These are phyloP conservation scores for Sodiomyces alkalinus DNA, from an alignment of 2,329 filamentous ascomycete genomes.

Conservation along the genomic window DNA sequence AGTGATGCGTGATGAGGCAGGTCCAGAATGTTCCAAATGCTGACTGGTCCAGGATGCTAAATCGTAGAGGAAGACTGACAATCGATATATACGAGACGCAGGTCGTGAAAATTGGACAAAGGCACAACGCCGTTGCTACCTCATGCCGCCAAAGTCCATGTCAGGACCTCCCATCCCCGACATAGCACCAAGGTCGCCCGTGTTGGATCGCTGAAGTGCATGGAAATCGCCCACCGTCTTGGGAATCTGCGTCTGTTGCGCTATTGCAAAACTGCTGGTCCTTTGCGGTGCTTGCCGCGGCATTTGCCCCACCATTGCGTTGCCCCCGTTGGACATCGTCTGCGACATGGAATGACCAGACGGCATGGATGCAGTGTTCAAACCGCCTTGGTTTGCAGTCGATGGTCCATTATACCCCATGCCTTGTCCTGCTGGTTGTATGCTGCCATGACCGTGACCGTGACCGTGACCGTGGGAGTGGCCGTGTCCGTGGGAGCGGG, in stretches of 20 bases:
- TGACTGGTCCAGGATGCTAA: too few species aligned
- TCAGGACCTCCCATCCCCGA: conserved; percentile 5
- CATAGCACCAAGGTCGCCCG: conserved; percentile 7
- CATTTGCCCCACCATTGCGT: conserved; percentile 7
- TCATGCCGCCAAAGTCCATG: conserved; percentile 7
- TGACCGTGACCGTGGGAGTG: too few species aligned
- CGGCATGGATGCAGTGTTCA: conserved; percentile 10
- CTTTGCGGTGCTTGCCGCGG: conserved; percentile 20
- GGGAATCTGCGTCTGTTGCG: conserved; percentile 20
- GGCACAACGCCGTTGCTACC: too few species aligned
- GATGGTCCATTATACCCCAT: conserved; percentile 7
- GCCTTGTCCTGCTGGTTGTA: too few species aligned
- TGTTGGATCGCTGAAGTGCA: conserved; percentile 27
- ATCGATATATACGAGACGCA: too few species aligned
- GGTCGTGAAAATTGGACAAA: too few species aligned
- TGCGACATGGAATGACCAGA: conserved; percentile 14
- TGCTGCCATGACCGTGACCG: too few species aligned
- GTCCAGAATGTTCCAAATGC: too few species aligned
- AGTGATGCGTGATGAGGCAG: too few species aligned
- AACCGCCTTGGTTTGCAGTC: conserved; percentile 3
- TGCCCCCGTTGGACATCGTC: conserved; percentile 10
- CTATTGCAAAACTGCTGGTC: conserved; percentile 23
- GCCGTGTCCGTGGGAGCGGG: conserved; percentile 14
- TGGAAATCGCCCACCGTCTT: conserved; percentile 34
- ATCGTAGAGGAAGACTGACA: too few species aligned